Percentiles rank a stretch among this genome's conserved stretches.
Conservation (phyloP, 164 flowering plant species). For the Nelumbo lutea region DNA sequence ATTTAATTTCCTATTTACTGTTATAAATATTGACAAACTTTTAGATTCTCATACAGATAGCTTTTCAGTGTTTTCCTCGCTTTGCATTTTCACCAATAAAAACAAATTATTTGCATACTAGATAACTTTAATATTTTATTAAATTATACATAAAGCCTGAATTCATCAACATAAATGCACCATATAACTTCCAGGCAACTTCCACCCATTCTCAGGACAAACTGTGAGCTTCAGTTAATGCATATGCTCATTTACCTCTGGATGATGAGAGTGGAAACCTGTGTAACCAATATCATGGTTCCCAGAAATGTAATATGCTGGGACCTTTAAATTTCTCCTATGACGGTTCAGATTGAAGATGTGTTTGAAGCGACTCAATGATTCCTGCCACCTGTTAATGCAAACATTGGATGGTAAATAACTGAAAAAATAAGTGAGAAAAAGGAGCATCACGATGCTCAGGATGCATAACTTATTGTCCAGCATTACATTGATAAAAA, state of each 20-base stretch:
- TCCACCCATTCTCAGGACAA: background rate
- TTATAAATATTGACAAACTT: too few species aligned
- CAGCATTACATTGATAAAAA: background rate
- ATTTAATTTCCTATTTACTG: too few species aligned
- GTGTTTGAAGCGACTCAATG: constrained; percentile 73
- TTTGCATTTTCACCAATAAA: too few species aligned
- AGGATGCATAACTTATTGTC: too few species aligned
- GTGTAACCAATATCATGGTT: constrained; percentile 91
- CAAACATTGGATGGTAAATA: constrained; percentile 9
- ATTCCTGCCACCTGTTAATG: constrained; percentile 77
- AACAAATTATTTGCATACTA: too few species aligned
- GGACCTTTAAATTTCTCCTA: constrained; percentile 28
- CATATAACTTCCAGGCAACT: too few species aligned
- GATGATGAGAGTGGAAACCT: constrained; percentile 33
- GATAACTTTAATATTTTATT: too few species aligned
- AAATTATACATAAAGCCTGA: too few species aligned
- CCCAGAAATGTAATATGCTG: constrained; percentile 61
- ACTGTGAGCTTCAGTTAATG: background rate
- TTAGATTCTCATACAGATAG: too few species aligned
- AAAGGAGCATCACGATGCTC: too few species aligned
- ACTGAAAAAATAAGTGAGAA: background rate
- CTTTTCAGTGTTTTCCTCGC: too few species aligned
- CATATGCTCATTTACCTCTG: constrained; percentile 43
- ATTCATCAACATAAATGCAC: too few species aligned
- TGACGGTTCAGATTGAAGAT: constrained; percentile 48